A percentile compares a stretch with the other conserved stretches of the same genome.
These are phyloP conservation scores for Tylopilus intermedius DNA, from an alignment of 768 basidiomycete genomes.

Conservation along the genomic window DNA sequence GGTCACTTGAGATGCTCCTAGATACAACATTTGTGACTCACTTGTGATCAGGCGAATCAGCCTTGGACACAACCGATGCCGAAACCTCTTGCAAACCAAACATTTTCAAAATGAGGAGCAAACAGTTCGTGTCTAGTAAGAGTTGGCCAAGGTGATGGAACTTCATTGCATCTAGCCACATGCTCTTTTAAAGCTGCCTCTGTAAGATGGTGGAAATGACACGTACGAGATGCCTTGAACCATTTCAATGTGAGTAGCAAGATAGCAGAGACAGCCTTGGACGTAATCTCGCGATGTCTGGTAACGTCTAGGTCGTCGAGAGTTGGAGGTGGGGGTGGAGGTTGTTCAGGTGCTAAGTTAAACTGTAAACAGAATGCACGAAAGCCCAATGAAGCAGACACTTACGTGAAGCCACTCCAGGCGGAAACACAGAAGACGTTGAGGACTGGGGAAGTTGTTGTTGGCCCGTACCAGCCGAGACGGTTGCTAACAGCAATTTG, in stretches of 20 bases:
- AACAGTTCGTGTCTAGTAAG: constrained; percentile 90
- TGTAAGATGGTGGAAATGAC: not conserved
- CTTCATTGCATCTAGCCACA: constrained; percentile 85
- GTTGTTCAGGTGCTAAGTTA: constrained; percentile 54
- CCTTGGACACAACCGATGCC: constrained; percentile 76
- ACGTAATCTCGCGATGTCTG: constrained; percentile 94
- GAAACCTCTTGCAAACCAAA: constrained; percentile 95
- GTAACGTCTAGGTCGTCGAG: constrained; percentile 90
- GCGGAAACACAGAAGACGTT: constrained; percentile 66
- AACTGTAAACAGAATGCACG: constrained; percentile 2
- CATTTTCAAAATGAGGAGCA: constrained; percentile 93
- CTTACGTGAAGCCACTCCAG: constrained; percentile 64
- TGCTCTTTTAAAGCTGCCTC: not conserved
- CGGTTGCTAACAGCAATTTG: constrained; percentile 88
- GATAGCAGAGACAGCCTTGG: constrained; percentile 95
- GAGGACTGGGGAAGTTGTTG: constrained; percentile 60
- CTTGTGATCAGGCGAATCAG: constrained; percentile 86
- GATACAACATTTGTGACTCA: constrained; percentile 30
- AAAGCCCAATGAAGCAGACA: constrained; percentile 1
- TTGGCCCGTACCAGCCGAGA: constrained; percentile 66
- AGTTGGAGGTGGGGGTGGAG: constrained; percentile 61
- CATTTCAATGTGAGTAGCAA: constrained; percentile 87
- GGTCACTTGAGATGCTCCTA: constrained; percentile 5
- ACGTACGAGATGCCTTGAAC: constrained; percentile 97
- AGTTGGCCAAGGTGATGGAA: constrained; percentile 97